Percentiles rank a stretch among this genome's conserved stretches.
Conservation (phyloP, 2,329 filamentous ascomycete genomes). For the Penicillium sumatraense region DNA sequence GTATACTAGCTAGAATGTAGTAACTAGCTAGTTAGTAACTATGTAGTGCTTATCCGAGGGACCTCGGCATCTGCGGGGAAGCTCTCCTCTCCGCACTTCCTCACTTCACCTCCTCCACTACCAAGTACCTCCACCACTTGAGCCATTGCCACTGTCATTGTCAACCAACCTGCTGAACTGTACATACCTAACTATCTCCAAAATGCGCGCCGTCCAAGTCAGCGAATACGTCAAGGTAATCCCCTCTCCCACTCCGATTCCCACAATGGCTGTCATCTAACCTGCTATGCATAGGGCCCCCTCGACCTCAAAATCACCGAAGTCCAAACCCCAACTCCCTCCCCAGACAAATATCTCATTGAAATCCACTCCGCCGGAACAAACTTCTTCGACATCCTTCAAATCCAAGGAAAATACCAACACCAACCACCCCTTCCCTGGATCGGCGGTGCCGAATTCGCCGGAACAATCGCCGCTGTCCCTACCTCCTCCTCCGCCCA, state of each 20-base stretch:
- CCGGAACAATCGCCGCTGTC: conserved; percentile 72
- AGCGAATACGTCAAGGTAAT: conserved; percentile 74
- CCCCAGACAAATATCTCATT: conserved; percentile 79
- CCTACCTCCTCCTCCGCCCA: conserved; percentile 56
- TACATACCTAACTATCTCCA: conserved; percentile 30
- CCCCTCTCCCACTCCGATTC: conserved; percentile 5
- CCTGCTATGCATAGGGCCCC: conserved; percentile 67
- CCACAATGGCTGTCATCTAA: too few species aligned
- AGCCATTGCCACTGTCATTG: too few species aligned
- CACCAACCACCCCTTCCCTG: conserved; percentile 87
- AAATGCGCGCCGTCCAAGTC: conserved; percentile 76
- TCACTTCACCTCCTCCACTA: background rate
- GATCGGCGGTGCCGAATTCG: conserved; percentile 86
- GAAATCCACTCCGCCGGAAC: conserved; percentile 83
- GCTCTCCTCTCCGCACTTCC: background rate
- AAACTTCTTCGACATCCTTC: conserved; percentile 97
- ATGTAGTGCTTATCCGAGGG: background rate
- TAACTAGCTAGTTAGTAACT: background rate
- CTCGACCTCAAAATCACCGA: conserved; percentile 75
- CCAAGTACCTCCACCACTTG: background rate
- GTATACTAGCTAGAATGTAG: too few species aligned
- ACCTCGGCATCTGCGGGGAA: conserved; percentile 5
- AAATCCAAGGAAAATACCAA: conserved; percentile 95
- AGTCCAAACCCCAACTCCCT: conserved; percentile 75
- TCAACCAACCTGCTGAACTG: too few species aligned